Conservation (phyloP, 148 eudicot species). For the Polygonum aviculare region DNA sequence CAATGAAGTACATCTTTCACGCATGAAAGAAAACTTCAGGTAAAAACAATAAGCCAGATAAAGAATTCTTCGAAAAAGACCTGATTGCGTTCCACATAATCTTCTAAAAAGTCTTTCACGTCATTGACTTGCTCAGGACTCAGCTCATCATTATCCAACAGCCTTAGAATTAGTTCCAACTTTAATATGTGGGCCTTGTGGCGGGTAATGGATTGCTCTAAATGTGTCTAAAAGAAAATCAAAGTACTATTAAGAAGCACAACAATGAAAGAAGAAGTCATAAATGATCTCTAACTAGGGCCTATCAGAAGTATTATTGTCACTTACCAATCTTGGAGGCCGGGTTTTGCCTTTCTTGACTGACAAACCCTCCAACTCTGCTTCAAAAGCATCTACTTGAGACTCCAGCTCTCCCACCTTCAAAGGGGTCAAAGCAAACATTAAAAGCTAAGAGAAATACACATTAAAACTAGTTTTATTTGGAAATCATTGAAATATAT, state of each 20-base stretch:
- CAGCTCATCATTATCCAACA: conserved; percentile 87
- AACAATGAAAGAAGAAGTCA: background rate
- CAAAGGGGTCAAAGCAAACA: conserved; percentile 10
- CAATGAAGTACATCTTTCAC: background rate
- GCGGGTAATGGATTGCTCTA: conserved; percentile 85
- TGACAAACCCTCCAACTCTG: conserved; percentile 90
- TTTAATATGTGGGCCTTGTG: conserved; percentile 97
- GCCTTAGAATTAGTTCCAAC: conserved; percentile 81
- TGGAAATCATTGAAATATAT: background rate
- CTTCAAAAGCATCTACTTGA: conserved; percentile 97
- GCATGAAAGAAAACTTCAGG: background rate
- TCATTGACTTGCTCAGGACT: conserved; percentile 97
- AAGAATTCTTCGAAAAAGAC: conserved; percentile 19
- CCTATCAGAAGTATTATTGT: background rate
- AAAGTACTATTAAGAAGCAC: conserved; percentile 8
- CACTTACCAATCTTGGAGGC: conserved; percentile 97
- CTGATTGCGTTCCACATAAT: conserved; percentile 98
- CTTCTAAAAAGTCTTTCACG: conserved; percentile 90
- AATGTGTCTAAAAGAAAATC: conserved; percentile 56
- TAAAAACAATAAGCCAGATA: background rate
- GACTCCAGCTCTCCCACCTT: conserved; percentile 90
- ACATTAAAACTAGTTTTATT: background rate
- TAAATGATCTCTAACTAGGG: background rate
- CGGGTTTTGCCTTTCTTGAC: conserved; percentile 95
- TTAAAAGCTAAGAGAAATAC: background rate